These are phyloP conservation scores for Prototheca stagnorum DNA, from an alignment of 163 green algal genomes.

Conservation along the genomic window DNA sequence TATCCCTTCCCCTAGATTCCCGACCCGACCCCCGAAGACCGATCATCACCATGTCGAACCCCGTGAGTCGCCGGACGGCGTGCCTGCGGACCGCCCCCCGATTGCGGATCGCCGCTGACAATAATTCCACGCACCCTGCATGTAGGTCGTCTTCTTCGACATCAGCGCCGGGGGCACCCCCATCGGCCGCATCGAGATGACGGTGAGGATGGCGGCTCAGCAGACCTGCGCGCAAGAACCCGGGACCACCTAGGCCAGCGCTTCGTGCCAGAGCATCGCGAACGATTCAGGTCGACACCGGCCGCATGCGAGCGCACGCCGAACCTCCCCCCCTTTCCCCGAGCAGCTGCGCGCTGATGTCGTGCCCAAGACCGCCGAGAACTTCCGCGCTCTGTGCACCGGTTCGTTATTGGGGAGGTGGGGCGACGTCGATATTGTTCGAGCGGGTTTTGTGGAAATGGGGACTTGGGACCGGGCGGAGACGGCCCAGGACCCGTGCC, in stretches of 20 bases:
- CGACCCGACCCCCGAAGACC: neutral
- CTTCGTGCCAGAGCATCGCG: neutral
- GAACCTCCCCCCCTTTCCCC: no score
- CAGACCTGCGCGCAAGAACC: neutral
- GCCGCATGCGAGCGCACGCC: constrained; percentile 2
- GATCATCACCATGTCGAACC: constrained; percentile 1
- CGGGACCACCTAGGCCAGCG: no score
- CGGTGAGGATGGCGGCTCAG: constrained; percentile 8
- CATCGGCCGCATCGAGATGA: constrained; percentile 56
- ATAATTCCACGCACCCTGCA: neutral
- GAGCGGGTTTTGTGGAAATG: constrained; percentile 8
- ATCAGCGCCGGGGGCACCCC: constrained; percentile 21
- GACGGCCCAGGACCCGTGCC: neutral
- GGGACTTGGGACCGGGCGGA: neutral
- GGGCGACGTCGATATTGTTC: neutral
- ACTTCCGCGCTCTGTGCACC: constrained; percentile 80
- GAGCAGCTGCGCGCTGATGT: constrained; percentile 62
- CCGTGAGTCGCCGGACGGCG: neutral
- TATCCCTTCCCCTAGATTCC: no score
- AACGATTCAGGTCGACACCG: neutral
- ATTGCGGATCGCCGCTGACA: neutral
- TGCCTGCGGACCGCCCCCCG: neutral
- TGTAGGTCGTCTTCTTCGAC: constrained; percentile 51
- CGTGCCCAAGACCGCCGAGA: constrained; percentile 83
- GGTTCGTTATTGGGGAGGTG: constrained; percentile 7